These are phyloP conservation scores for Backusella circina DNA, from an alignment of 192 early-diverging fungal species.

Conservation along the genomic window DNA sequence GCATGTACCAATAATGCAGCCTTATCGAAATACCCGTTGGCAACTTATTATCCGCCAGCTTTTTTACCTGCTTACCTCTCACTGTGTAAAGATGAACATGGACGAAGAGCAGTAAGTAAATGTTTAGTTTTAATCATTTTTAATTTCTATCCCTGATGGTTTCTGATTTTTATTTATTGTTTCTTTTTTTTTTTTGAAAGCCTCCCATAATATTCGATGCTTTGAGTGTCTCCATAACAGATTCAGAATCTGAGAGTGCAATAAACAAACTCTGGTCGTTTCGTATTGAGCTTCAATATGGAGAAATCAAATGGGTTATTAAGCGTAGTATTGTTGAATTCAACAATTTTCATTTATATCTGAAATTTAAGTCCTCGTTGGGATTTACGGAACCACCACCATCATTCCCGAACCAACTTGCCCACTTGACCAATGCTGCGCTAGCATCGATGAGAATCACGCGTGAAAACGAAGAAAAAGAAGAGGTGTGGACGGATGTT, in stretches of 20 bases:
- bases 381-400: conserved; percentile 27
- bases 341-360: conserved; percentile 53
- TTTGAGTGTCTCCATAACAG: conserved; percentile 16
- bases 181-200: not conserved
- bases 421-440: conserved; percentile 1
- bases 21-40: conserved; percentile 20
- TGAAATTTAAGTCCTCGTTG: conserved; percentile 34
- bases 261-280: conserved; percentile 11
- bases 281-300: conserved; percentile 49
- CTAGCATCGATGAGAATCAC: not conserved
- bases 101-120: conserved; percentile 20
- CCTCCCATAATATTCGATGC: conserved; percentile 35
- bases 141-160: not conserved
- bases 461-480: conserved; percentile 20
- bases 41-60: conserved; percentile 29
- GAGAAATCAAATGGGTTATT: conserved; percentile 77
- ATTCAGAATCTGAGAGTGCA: conserved; percentile 17
- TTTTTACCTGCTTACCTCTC: conserved; percentile 22
- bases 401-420: conserved; percentile 23
- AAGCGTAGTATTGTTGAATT: conserved; percentile 64
- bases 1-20: conserved; percentile 15
- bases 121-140: not conserved
- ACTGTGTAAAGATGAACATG: conserved; percentile 25
- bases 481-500: conserved; percentile 29
- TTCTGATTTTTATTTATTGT: not conserved